These are phyloP conservation scores for Alternaria consortialis DNA, from an alignment of 2,329 filamentous ascomycete genomes.

Conservation along the genomic window DNA sequence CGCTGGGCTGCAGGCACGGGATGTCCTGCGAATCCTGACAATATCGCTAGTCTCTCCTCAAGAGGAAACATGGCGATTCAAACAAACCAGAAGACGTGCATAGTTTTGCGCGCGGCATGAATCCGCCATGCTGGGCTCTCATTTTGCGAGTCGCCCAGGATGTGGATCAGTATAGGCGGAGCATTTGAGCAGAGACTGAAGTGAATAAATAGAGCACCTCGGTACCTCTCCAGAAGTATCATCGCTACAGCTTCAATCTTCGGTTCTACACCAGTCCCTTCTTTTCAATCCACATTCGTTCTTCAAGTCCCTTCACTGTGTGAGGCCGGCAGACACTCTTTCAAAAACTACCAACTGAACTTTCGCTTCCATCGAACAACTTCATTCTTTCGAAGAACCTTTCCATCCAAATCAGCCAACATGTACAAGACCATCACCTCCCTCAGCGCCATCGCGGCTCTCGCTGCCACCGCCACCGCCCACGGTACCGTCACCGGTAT, in stretches of 20 bases:
- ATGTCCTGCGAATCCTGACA: conserved; percentile 27
- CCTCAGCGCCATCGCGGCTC: conserved; percentile 40
- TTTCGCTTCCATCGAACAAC: conserved; percentile 34
- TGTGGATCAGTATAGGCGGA: not conserved
- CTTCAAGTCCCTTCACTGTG: conserved; percentile 42
- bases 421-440: conserved; percentile 43
- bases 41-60: conserved; percentile 36
- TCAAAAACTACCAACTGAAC: conserved; percentile 24
- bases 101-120: conserved; percentile 29
- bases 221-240: conserved; percentile 16
- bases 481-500: conserved; percentile 59
- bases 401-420: conserved; percentile 18
- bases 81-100: conserved; percentile 15
- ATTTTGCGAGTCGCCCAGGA: conserved; percentile 10
- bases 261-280: conserved; percentile 40
- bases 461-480: conserved; percentile 54
- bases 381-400: conserved; percentile 22
- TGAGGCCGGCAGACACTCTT: conserved; percentile 48
- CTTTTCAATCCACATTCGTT: conserved; percentile 40
- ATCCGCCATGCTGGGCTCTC: conserved; percentile 20
- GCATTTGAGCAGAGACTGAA: conserved; percentile 1
- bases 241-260: conserved; percentile 41
- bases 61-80: conserved; percentile 22
- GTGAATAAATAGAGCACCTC: conserved; percentile 34
- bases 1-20: conserved; percentile 27